Evolutionary conservation across 306 rosid species (phyloP).

Genomic region (Argentina anserina): DNA sequence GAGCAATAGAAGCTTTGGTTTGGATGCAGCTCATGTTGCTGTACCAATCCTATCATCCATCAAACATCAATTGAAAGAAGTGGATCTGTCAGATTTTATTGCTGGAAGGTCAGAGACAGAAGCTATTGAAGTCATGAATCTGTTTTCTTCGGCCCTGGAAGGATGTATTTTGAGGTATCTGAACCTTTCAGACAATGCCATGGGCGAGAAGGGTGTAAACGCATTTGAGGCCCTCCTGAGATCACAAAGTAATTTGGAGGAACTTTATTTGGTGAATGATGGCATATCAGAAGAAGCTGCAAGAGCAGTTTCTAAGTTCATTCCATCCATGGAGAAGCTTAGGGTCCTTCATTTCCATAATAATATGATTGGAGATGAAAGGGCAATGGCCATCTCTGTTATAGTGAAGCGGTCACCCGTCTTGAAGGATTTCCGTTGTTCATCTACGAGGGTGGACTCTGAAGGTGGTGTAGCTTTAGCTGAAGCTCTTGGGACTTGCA

Average conservation of each 20-base stretch:
- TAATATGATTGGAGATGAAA: conserved; percentile 65
- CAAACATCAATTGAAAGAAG: conserved; percentile 65
- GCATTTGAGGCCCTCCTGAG: conserved; percentile 68
- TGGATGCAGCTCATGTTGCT: conserved; percentile 73
- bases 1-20: conserved; percentile 85
- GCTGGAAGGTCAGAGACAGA: conserved; percentile 84
- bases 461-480: conserved; percentile 79
- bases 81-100: conserved; percentile 75
- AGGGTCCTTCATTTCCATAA: conserved; percentile 83
- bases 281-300: conserved; percentile 97
- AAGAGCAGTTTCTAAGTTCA: conserved; percentile 72
- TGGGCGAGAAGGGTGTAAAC: conserved; percentile 82
- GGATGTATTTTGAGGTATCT: conserved; percentile 59
- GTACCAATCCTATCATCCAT: conserved; percentile 59
- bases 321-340: conserved; percentile 79
- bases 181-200: conserved; percentile 77
- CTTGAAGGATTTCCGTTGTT: conserved; percentile 79
- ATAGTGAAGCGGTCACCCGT: conserved; percentile 56
- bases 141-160: conserved; percentile 75
- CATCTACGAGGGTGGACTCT: conserved; percentile 79
- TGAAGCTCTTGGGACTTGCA: conserved; percentile 68
- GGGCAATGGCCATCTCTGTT: conserved; percentile 66
- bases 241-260: conserved; percentile 68
- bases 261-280: conserved; percentile 87
- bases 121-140: conserved; percentile 75